Conservation (phyloP, 2,329 filamentous ascomycete species). For the Chaetomium strumarium region DNA sequence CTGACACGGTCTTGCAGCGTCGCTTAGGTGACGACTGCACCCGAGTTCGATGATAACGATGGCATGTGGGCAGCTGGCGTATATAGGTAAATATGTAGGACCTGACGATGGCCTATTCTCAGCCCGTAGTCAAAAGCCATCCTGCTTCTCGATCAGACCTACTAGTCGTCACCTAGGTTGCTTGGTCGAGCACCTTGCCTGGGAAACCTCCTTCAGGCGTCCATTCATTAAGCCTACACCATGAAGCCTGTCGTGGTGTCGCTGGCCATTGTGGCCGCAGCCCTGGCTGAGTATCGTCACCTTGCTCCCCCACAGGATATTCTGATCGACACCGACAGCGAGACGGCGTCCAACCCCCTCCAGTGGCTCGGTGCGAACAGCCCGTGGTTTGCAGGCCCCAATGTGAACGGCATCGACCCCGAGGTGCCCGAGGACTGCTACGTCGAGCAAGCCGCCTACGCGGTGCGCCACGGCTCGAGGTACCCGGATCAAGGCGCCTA, state of each 20-base stretch:
- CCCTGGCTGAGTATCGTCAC: background rate
- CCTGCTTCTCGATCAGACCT: too few species aligned
- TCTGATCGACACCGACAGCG: background rate
- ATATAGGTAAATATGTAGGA: too few species aligned
- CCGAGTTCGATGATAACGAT: too few species aligned
- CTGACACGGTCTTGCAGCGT: too few species aligned
- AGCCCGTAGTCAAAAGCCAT: too few species aligned
- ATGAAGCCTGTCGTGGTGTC: background rate
- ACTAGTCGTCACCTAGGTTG: too few species aligned
- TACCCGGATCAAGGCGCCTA: constrained; percentile 59
- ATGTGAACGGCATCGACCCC: constrained; percentile 49
- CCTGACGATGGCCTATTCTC: too few species aligned
- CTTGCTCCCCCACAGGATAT: background rate
- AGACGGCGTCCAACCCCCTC: background rate
- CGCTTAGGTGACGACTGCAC: too few species aligned
- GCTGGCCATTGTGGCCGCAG: background rate
- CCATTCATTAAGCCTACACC: too few species aligned
- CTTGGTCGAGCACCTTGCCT: too few species aligned
- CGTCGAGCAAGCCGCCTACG: constrained; percentile 55
- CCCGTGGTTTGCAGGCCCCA: constrained; percentile 49
- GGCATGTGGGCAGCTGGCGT: too few species aligned
- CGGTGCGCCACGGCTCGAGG: constrained; percentile 56
- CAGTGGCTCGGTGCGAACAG: constrained; percentile 33
- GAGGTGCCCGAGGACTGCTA: constrained; percentile 50
- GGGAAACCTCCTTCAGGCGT: too few species aligned